Evolutionary conservation across 2,329 filamentous ascomycete genomes (phyloP).

Genomic region (Penicillium sp.): DNA sequence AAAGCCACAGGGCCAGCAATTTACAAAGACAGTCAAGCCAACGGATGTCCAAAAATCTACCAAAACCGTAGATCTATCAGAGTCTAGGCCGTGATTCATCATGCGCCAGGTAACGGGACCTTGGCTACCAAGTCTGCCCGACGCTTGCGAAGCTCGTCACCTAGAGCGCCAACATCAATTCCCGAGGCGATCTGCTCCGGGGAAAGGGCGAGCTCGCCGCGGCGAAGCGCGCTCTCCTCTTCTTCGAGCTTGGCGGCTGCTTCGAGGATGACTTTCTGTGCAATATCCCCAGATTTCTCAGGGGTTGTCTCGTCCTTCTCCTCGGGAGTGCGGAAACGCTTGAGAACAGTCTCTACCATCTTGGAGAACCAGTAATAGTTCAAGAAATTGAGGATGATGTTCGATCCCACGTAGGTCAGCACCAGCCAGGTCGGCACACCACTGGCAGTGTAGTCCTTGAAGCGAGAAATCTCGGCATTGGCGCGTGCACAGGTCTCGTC

Average conservation of each 20-base stretch:
- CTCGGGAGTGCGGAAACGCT: constrained; percentile 53
- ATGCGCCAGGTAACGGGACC: constrained; percentile 13
- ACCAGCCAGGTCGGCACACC: constrained; percentile 59
- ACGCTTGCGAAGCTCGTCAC: constrained; percentile 72
- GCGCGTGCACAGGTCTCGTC: constrained; percentile 41
- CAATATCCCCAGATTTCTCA: constrained; percentile 23
- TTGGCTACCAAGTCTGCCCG: constrained; percentile 21
- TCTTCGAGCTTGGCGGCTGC: constrained; percentile 30
- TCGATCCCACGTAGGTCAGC: constrained; percentile 56
- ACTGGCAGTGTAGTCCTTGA: constrained; percentile 38
- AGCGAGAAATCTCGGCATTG: constrained; percentile 50
- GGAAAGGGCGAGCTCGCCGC: constrained; percentile 21
- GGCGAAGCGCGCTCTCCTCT: constrained; percentile 30
- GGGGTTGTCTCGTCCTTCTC: constrained; percentile 26
- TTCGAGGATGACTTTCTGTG: constrained; percentile 37
- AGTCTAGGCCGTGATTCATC: neutral
- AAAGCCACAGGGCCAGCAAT: too few relatives aligned
- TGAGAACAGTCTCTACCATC: constrained; percentile 65
- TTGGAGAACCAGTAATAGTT: constrained; percentile 68
- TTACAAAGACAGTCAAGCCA: too few relatives aligned
- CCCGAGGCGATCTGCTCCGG: constrained; percentile 23
- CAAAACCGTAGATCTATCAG: neutral
- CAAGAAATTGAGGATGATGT: constrained; percentile 59
- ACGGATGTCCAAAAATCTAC: neutral
- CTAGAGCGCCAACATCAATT: constrained; percentile 67